Percentiles rank a stretch among this genome's conserved stretches.
Conservation (phyloP, 495 filamentous ascomycete genomes). For the Talaromyces wortmannii region DNA sequence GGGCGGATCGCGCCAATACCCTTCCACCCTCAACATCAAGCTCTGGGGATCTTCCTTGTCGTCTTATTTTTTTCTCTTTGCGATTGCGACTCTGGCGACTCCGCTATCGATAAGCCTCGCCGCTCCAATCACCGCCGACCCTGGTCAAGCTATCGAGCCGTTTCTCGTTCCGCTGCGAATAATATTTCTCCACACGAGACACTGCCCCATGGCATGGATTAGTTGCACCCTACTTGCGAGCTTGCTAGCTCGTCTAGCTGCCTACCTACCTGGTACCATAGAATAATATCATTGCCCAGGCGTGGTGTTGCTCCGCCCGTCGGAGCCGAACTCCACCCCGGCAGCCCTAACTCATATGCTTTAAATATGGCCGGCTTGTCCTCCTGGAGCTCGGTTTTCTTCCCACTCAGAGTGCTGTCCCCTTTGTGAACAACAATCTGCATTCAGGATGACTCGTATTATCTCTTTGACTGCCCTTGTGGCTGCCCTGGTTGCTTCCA, state of each 20-base stretch:
- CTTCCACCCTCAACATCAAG: background rate
- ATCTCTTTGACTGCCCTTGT: constrained; percentile 7
- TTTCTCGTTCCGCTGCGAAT: background rate
- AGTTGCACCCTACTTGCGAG: too few species aligned
- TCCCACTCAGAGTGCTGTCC: background rate
- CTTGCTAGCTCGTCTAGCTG: too few species aligned
- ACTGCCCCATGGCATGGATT: background rate
- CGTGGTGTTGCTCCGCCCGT: background rate
- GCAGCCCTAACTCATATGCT: background rate
- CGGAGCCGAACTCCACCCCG: background rate
- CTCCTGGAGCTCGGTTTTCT: background rate
- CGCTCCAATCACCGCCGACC: background rate
- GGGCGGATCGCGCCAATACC: background rate
- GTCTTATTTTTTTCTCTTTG: background rate
- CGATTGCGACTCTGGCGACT: background rate
- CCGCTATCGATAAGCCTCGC: background rate
- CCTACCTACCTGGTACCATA: too few species aligned
- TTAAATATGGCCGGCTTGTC: background rate
- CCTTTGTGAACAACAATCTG: background rate
- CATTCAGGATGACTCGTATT: constrained; percentile 1
- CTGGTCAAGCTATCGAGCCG: background rate
- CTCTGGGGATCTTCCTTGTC: background rate
- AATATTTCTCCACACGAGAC: background rate
- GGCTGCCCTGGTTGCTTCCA: constrained; percentile 14
- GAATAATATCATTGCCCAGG: too few species aligned